phyloP scores from a whole-genome alignment of 176 grass and related monocot species.

The Carex myosuroides region DNA sequence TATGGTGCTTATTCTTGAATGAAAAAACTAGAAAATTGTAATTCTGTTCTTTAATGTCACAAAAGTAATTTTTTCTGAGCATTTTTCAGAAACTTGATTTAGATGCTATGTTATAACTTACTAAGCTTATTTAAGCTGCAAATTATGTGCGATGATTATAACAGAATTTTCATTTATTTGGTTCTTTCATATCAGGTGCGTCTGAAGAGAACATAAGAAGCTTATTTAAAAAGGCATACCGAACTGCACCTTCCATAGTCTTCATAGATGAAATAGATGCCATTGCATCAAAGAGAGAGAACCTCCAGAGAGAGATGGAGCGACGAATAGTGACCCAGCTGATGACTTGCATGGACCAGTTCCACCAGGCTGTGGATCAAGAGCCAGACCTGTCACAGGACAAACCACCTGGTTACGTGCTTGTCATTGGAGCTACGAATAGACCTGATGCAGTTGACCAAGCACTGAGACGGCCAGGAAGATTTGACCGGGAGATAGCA shows the following conservation, averaged over 20 bases:
- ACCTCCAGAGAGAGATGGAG: slow-evolving; percentile 82
- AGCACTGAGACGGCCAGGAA: slow-evolving; percentile 78
- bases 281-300: slow-evolving; percentile 97
- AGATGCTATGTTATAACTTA: neutral
- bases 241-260: slow-evolving; percentile 91
- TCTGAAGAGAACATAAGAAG: slow-evolving; percentile 89
- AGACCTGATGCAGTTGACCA: slow-evolving; percentile 93
- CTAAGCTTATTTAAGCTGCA: neutral
- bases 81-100: neutral
- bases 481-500: slow-evolving; percentile 86
- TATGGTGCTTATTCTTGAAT: neutral
- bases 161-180: neutral
- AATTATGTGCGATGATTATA: neutral
- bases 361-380: slow-evolving; percentile 43
- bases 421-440: slow-evolving; percentile 97
- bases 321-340: slow-evolving; percentile 82
- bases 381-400: slow-evolving; percentile 24
- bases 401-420: slow-evolving; percentile 72
- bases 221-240: slow-evolving; percentile 83
- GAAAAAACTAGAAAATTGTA: neutral
- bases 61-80: neutral
- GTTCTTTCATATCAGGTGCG: slow-evolving; percentile 43
- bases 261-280: slow-evolving; percentile 97
- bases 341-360: slow-evolving; percentile 98
- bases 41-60: neutral